Conservation (phyloP, 192 early-diverging fungal species). For the Gryganskiella cystojenkinii region DNA sequence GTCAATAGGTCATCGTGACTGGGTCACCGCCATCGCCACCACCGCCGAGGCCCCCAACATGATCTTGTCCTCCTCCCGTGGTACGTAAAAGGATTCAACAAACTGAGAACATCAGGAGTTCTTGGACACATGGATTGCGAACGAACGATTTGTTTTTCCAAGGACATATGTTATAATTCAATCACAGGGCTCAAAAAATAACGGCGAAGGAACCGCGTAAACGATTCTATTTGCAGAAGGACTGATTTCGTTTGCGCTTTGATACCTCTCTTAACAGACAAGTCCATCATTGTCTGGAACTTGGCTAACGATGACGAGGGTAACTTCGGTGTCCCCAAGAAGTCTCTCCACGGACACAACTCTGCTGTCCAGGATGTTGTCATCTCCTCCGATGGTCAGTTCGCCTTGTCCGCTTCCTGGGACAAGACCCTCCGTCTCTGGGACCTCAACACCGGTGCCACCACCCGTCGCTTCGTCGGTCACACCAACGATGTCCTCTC, state of each 20-base stretch:
- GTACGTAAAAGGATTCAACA: constrained; percentile 57
- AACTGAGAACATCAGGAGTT: no score
- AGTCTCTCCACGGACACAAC: constrained; percentile 97
- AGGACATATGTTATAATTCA: no score
- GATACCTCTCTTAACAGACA: constrained; percentile 69
- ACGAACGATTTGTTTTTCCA: no score
- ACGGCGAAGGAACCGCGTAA: no score
- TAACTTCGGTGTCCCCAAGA: constrained; percentile 91
- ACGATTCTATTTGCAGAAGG: no score
- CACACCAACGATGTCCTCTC: constrained; percentile 98
- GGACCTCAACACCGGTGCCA: constrained; percentile 95
- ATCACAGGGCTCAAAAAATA: no score
- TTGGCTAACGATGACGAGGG: constrained; percentile 90
- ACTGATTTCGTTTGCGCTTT: no score
- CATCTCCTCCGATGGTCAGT: constrained; percentile 99
- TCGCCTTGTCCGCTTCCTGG: constrained; percentile 98
- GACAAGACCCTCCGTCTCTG: constrained; percentile 99
- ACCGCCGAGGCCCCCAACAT: constrained; percentile 96
- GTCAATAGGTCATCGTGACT: constrained; percentile 78
- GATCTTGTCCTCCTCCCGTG: constrained; percentile 96
- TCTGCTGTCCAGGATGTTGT: constrained; percentile 99
- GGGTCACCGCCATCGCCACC: constrained; percentile 98
- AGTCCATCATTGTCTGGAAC: constrained; percentile 98
- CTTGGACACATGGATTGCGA: no score
- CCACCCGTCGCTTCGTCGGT: constrained; percentile 97